Evolutionary conservation across 345 rosid genomes (phyloP).

Genomic region (Rhizophora apiculata): DNA sequence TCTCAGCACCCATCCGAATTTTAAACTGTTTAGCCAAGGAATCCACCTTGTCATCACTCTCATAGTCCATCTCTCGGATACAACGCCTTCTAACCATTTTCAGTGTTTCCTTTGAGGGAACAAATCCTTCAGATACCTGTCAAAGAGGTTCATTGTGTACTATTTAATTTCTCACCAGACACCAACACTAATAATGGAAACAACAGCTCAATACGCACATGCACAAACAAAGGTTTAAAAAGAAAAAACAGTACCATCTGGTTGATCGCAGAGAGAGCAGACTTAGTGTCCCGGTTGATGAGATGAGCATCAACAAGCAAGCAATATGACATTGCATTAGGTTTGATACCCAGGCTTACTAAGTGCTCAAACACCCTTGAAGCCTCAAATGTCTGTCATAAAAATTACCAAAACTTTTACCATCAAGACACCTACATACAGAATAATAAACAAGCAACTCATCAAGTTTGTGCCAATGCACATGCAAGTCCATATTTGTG

Average conservation of each 20-base stretch:
- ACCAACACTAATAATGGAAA: slow-evolving; percentile 2
- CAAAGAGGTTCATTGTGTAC: slow-evolving; percentile 12
- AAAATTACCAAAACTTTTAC: slow-evolving; percentile 14
- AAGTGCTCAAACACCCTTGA: slow-evolving; percentile 80
- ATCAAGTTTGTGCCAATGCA: background rate
- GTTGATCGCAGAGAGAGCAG: slow-evolving; percentile 65
- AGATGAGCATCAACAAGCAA: slow-evolving; percentile 92
- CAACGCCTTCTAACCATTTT: slow-evolving; percentile 85
- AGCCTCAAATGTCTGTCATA: slow-evolving; percentile 77
- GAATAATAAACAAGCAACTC: slow-evolving; percentile 10
- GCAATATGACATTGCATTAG: slow-evolving; percentile 68
- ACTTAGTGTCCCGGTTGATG: slow-evolving; percentile 71
- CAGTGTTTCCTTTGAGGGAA: slow-evolving; percentile 70
- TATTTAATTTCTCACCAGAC: slow-evolving; percentile 3
- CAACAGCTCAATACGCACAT: background rate
- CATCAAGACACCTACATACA: background rate
- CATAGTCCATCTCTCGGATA: slow-evolving; percentile 69
- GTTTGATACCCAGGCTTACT: slow-evolving; percentile 69
- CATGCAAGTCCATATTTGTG: background rate
- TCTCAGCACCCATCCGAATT: slow-evolving; percentile 65
- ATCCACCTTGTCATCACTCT: slow-evolving; percentile 54
- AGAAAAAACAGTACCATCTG: slow-evolving; percentile 55
- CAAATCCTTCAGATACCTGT: slow-evolving; percentile 74
- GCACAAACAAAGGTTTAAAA: background rate
- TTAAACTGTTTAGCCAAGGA: slow-evolving; percentile 51